Evolutionary conservation across 2,329 filamentous ascomycete genomes (phyloP).

Genomic region (Nemania abortiva): DNA sequence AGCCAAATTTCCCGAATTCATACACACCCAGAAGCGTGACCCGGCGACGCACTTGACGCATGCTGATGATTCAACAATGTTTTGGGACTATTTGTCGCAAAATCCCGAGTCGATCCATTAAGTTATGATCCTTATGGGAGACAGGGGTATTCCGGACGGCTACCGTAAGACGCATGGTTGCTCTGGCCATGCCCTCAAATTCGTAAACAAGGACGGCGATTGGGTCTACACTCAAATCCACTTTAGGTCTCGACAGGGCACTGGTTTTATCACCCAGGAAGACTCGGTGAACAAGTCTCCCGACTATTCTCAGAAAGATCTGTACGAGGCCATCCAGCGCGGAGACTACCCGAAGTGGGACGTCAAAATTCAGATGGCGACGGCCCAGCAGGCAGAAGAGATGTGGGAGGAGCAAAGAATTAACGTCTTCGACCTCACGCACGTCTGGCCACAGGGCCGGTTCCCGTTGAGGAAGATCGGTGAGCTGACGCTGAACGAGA

Average conservation of each 20-base stretch:
- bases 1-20: slow-evolving; percentile 79
- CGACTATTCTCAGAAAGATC: slow-evolving; percentile 72
- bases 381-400: slow-evolving; percentile 58
- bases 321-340: slow-evolving; percentile 71
- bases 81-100: slow-evolving; percentile 74
- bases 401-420: slow-evolving; percentile 71
- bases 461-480: slow-evolving; percentile 72
- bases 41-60: slow-evolving; percentile 73
- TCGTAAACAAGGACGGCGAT: slow-evolving; percentile 72
- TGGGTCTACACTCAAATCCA: slow-evolving; percentile 77
- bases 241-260: slow-evolving; percentile 72
- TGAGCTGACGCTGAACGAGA: slow-evolving; percentile 73
- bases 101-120: slow-evolving; percentile 74
- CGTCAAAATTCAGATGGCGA: slow-evolving; percentile 72
- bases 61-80: slow-evolving; percentile 66
- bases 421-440: slow-evolving; percentile 77
- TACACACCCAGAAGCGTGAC: slow-evolving; percentile 81
- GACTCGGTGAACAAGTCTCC: slow-evolving; percentile 71
- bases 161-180: slow-evolving; percentile 77
- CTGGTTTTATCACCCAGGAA: slow-evolving; percentile 68
- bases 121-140: slow-evolving; percentile 74
- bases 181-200: slow-evolving; percentile 75
- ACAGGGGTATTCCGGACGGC: slow-evolving; percentile 74
- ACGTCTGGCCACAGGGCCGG: slow-evolving; percentile 74
- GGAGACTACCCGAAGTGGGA: slow-evolving; percentile 74